These are phyloP conservation scores for Trapa bicornis DNA, from an alignment of 345 rosid species.

Conservation along the genomic window DNA sequence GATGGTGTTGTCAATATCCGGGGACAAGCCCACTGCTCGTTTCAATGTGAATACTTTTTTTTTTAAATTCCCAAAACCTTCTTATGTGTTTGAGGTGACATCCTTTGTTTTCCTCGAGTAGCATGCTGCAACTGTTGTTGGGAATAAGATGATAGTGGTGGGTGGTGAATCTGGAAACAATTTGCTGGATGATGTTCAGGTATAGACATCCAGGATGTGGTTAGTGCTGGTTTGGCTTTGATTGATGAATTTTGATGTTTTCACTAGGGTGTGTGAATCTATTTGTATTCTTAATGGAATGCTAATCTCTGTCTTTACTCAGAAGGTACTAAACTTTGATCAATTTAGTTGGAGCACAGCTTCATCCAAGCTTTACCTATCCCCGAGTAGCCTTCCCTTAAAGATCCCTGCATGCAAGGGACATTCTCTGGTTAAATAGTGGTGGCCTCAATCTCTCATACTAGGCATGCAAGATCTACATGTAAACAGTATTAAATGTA, in stretches of 20 bases:
- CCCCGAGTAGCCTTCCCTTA: constrained; percentile 84
- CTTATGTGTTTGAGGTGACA: not conserved
- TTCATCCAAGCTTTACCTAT: constrained; percentile 81
- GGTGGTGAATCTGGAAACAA: constrained; percentile 88
- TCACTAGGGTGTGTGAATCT: not conserved
- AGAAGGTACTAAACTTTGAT: constrained; percentile 73
- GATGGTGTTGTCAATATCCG: constrained; percentile 68
- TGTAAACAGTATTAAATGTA: not conserved
- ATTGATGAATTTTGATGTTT: not conserved
- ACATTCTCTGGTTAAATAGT: constrained; percentile 28
- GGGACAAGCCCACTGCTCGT: constrained; percentile 75
- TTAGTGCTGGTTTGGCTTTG: not conserved
- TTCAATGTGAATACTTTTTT: constrained; percentile 37
- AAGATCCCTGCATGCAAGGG: constrained; percentile 98
- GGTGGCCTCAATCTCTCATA: not conserved
- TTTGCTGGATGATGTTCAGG: constrained; percentile 92
- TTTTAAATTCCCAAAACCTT: not conserved
- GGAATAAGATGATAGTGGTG: constrained; percentile 89
- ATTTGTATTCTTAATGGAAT: not conserved
- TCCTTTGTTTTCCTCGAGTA: constrained; percentile 14
- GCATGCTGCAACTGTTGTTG: constrained; percentile 88
- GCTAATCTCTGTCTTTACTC: not conserved
- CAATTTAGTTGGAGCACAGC: constrained; percentile 64
- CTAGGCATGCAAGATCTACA: constrained; percentile 2
- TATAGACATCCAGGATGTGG: constrained; percentile 12